Base-by-base conservation (phyloP, 495 filamentous ascomycete species). In the Aspergillus conjunctus region DNA sequence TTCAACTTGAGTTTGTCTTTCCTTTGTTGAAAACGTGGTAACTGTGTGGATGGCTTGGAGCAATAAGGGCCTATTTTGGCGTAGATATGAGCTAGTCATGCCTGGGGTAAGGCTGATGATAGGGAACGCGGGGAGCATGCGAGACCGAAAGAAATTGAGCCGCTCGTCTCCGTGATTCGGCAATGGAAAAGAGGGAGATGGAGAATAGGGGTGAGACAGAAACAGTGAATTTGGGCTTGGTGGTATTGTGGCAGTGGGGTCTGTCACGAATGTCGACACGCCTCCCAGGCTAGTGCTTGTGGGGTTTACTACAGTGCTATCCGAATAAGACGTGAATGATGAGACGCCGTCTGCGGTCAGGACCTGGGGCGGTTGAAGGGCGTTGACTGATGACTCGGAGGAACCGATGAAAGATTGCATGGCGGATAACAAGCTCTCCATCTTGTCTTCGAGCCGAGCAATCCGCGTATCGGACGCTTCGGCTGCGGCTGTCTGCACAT, bases 381-480 rank as follows among this genome's bases (percentile, higher is more conserved):
- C 15, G 20, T 63, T 63, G 49, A 46, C 18, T 12, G 57, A 48
- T 30, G 43, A 41, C 34, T 14, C 34, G 14, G 34, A 37, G 10
- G 57, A 58, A 51, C 54, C 21, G 46, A 62, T 61, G 26, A 61
- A 59, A n/a, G 67, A 63, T 49, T 66, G 58, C 56, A 73, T 63
- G 5, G 46, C 39, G 44, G 66, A 61, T 34, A 69, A 32, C 30
- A 72, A 51, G 9, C 46, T 65, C n/a, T 73, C 70, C 55, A 73
- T 67, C 53, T 65, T 73, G 48, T 64, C 68, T 53, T 81, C 77
- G 10, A 84, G 71, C 17, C 72, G 68, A 37, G 81, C 75, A 51
- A 83, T 73, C 39, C 79, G 80, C 48, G 66, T 71, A 59, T 79
- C 79, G 7, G 81, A 71, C 50, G 68, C 74, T 34, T 67, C n/a